Percentiles rank a stretch among this genome's conserved stretches.
Conservation (phyloP, 148 eudicot genomes). For the Dianthus caryophyllus region DNA sequence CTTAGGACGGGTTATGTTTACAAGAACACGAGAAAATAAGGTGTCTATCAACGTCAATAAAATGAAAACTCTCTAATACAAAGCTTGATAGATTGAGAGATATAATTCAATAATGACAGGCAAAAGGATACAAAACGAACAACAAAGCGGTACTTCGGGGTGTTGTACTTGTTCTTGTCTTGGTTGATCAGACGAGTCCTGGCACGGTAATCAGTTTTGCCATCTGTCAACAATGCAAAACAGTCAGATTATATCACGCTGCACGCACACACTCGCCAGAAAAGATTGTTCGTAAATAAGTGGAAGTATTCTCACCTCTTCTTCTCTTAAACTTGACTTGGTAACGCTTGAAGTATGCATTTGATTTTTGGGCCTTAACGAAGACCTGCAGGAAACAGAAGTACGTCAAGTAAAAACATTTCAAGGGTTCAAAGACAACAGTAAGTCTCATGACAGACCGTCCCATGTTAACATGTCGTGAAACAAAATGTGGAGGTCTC, state of each 20-base stretch:
- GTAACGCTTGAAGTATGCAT: slow-evolving; percentile 67
- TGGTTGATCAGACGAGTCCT: slow-evolving; percentile 69
- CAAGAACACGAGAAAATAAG: not conserved
- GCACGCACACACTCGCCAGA: too few relatives aligned
- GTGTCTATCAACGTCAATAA: not conserved
- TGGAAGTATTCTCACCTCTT: slow-evolving; percentile 38
- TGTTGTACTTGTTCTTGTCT: slow-evolving; percentile 91
- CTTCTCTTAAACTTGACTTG: slow-evolving; percentile 84
- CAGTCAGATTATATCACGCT: not conserved
- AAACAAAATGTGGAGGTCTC: not conserved
- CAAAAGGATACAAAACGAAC: slow-evolving; percentile 70
- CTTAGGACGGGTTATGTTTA: not conserved
- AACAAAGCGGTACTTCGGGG: slow-evolving; percentile 74
- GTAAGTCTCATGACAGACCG: too few relatives aligned
- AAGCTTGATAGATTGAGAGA: not conserved
- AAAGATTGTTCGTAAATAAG: not conserved
- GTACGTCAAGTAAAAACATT: too few relatives aligned
- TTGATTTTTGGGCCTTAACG: slow-evolving; percentile 53
- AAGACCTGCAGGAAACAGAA: slow-evolving; percentile 46
- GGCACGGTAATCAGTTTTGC: slow-evolving; percentile 90
- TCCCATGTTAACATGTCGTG: too few relatives aligned
- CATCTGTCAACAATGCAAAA: slow-evolving; percentile 38
- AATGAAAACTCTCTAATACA: not conserved
- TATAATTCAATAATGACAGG: not conserved
- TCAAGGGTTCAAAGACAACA: too few relatives aligned